Base-by-base conservation (phyloP, 192 early-diverging fungal species). In the Umbelopsis ramanniana region DNA sequence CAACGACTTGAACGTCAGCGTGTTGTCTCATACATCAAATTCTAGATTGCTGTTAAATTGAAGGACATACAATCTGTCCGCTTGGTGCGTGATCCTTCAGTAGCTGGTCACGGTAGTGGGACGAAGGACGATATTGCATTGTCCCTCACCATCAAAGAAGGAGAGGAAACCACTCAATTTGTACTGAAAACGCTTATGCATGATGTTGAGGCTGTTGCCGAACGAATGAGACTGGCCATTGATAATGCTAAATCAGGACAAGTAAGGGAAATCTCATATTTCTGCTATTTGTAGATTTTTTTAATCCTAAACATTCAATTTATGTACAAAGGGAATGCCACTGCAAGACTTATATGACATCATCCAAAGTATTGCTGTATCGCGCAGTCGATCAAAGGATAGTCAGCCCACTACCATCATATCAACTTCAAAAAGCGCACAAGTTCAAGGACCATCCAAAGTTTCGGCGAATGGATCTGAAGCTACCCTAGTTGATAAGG, bases 21-120 rank as follows among this genome's bases (percentile, higher is more conserved):
- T 46, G 12, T 2, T 11, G 11, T 7, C 21, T 52, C 3, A 15
- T 70, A 8, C 12, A 52, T 57, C 26, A 10, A 54, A 2, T 46
- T 75, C 11, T 75, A 87, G 83, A 71, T 85, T 22, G 80, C 79
- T 2, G 52, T 83, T 10, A 72, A 80, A 17, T 52, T 86, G 46
- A 72, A 79, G 66, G 70, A 84, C 35, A 76, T 89, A 35, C 79
- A 81, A 6, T 35, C 73, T 12, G 70, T 89, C 33, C 66, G 66
- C 8, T 50, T 79, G 15, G 73, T 74, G 40, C 52, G 52, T 12
- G 63, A 38, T 22, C 29, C 43, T 7, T 74, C 66, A 24, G 69
- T 70, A 14, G 66, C 46, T 11, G 53, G 53, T 6, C 66, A 79
- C 38, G 77, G 77, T 14, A 74, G 57, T 63, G 57, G 57, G 2